These are phyloP conservation scores for Truncatella angustata DNA, from an alignment of 2,329 filamentous ascomycete genomes.

Conservation along the genomic window DNA sequence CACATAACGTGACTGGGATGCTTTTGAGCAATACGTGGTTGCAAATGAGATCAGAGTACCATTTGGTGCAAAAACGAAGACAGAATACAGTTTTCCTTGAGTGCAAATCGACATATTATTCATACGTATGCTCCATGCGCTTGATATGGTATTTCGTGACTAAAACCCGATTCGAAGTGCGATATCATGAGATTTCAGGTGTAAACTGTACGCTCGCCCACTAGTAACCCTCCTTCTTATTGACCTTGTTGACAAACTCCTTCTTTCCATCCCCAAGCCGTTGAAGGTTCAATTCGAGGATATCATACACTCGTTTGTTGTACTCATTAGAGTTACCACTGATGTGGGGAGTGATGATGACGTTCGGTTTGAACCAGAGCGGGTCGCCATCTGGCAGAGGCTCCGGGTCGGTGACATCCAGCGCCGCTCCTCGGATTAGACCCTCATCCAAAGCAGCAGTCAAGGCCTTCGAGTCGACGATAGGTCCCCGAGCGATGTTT, in stretches of 20 bases:
- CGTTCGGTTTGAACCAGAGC: constrained; percentile 62
- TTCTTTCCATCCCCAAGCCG: constrained; percentile 24
- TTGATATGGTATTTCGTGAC: too few species aligned
- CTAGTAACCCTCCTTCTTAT: constrained; percentile 29
- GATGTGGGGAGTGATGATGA: constrained; percentile 47
- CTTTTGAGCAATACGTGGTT: not conserved
- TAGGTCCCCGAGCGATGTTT: constrained; percentile 60
- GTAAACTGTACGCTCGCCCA: too few species aligned
- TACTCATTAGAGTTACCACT: constrained; percentile 28
- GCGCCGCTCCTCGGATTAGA: constrained; percentile 52
- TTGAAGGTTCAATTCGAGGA: constrained; percentile 26
- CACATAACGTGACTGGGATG: not conserved
- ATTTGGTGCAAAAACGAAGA: too few species aligned
- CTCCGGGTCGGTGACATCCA: constrained; percentile 71
- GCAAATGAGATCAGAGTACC: too few species aligned
- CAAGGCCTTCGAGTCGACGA: constrained; percentile 43
- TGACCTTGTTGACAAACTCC: constrained; percentile 29
- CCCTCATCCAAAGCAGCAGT: constrained; percentile 48
- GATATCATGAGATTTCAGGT: too few species aligned
- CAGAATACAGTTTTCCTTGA: too few species aligned
- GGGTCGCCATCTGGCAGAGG: constrained; percentile 60
- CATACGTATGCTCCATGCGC: too few species aligned
- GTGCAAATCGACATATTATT: too few species aligned
- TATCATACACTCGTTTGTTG: constrained; percentile 21
- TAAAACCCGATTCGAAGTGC: too few species aligned